A percentile compares a stretch with the other conserved stretches of the same genome.
Conservation (phyloP, 2,329 filamentous ascomycete genomes). For the Leptoxyphium fumago region DNA sequence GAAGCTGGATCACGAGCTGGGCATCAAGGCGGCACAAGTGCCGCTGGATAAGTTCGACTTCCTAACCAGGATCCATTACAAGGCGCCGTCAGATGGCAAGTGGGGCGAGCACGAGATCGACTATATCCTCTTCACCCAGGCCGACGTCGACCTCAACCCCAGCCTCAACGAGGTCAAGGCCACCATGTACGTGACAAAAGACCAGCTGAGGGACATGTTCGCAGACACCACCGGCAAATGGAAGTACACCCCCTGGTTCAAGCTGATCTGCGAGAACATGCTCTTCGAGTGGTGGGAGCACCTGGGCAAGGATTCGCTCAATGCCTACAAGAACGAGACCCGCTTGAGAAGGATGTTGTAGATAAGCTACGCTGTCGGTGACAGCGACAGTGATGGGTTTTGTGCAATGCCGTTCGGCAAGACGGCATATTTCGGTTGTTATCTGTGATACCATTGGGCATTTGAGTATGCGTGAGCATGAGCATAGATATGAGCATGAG, state of each 20-base stretch:
- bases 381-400: background rate
- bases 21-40: constrained; percentile 78
- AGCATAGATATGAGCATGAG: too few relatives aligned
- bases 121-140: constrained; percentile 97
- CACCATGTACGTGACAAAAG: constrained; percentile 67
- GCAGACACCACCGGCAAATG: constrained; percentile 48
- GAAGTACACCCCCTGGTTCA: constrained; percentile 97
- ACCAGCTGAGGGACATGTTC: constrained; percentile 76
- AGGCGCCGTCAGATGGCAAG: constrained; percentile 88
- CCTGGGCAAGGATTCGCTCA: constrained; percentile 51
- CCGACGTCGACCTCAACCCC: constrained; percentile 66
- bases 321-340: constrained; percentile 74
- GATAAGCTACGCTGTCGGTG: background rate
- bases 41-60: constrained; percentile 85
- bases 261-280: constrained; percentile 95
- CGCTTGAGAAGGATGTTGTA: constrained; percentile 68
- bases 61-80: constrained; percentile 94
- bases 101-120: constrained; percentile 99
- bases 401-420: too few relatives aligned
- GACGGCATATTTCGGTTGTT: background rate
- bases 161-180: constrained; percentile 85
- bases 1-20: constrained; percentile 88
- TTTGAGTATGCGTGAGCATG: background rate
- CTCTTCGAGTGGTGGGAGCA: constrained; percentile 95
- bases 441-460: background rate